Percentiles rank a stretch among this genome's conserved stretches.
These are phyloP conservation scores for Lentinula lateritia DNA, from an alignment of 768 basidiomycete genomes.

Conservation along the genomic window DNA sequence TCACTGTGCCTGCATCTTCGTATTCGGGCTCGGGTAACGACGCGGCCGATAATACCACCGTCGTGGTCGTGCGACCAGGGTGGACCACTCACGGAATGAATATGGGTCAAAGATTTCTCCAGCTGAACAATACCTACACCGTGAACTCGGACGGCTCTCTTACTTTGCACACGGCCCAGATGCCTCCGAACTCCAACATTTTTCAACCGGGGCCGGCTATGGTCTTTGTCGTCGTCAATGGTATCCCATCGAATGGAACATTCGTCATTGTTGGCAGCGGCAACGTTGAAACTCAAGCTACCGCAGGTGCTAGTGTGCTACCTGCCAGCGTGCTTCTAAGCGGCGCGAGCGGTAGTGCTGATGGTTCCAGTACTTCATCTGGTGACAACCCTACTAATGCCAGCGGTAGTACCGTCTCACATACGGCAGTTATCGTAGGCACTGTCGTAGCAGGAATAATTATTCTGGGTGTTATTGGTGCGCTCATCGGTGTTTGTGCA, in stretches of 20 bases:
- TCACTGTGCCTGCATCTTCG: constrained; percentile 60
- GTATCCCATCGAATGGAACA: constrained; percentile 77
- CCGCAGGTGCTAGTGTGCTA: constrained; percentile 33
- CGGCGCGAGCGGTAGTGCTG: constrained; percentile 33
- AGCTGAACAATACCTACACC: constrained; percentile 83
- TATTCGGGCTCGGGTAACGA: constrained; percentile 65
- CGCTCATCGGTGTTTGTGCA: constrained; percentile 41
- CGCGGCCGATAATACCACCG: constrained; percentile 68
- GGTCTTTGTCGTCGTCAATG: constrained; percentile 77
- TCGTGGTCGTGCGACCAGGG: constrained; percentile 78
- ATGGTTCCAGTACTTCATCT: constrained; percentile 15
- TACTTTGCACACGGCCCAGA: constrained; percentile 74
- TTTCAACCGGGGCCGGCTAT: constrained; percentile 88
- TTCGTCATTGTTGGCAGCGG: constrained; percentile 79
- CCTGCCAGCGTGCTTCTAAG: constrained; percentile 44
- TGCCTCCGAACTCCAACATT: constrained; percentile 79
- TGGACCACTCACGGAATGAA: constrained; percentile 86
- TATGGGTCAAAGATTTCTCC: constrained; percentile 78
- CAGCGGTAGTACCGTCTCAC: constrained; percentile 14
- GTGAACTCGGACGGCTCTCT: constrained; percentile 76
- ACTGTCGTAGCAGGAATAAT: constrained; percentile 49
- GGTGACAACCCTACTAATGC: background rate
- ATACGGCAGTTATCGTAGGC: constrained; percentile 42
- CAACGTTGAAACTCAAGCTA: constrained; percentile 66
- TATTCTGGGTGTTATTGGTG: constrained; percentile 44